These are phyloP conservation scores for Pseudozyma flocculosa DNA, from an alignment of 1,284 basidiomycete species.

Conservation along the genomic window DNA sequence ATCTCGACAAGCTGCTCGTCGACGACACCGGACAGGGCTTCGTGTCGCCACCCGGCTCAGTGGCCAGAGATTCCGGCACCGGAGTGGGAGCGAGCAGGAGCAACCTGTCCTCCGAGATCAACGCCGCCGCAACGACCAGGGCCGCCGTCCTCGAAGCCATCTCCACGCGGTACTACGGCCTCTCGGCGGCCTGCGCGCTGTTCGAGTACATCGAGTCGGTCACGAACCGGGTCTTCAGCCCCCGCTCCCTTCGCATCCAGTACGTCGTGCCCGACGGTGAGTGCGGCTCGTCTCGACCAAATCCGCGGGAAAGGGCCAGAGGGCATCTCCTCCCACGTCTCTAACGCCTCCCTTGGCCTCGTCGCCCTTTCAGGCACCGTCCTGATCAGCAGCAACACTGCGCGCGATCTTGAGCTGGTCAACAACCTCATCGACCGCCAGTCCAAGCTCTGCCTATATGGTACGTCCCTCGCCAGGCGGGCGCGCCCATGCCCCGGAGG, in stretches of 20 bases:
- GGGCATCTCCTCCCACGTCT: too few relatives aligned
- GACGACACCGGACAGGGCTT: conserved; percentile 70
- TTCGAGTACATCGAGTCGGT: conserved; percentile 65
- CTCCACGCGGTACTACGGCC: conserved; percentile 73
- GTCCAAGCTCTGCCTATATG: conserved; percentile 30
- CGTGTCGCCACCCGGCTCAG: too few relatives aligned
- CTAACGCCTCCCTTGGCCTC: not conserved
- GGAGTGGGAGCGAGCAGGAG: conserved; percentile 53
- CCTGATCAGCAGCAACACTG: conserved; percentile 86
- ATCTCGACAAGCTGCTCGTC: conserved; percentile 72
- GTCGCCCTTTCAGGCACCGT: conserved; percentile 65
- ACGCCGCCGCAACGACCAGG: conserved; percentile 17
- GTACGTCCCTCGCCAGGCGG: conserved; percentile 3
- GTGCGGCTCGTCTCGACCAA: not conserved
- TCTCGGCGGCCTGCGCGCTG: conserved; percentile 78
- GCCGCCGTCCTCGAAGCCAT: conserved; percentile 32
- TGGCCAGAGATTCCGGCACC: too few relatives aligned
- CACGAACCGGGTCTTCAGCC: conserved; percentile 65
- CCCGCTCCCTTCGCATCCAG: conserved; percentile 73
- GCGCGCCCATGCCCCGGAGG: too few relatives aligned
- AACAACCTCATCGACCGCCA: conserved; percentile 23
- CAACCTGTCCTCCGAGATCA: conserved; percentile 62
- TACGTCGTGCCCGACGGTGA: conserved; percentile 70
- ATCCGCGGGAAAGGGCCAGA: too few relatives aligned
- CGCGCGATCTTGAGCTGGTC: conserved; percentile 81